Conservation (phyloP, 345 rosid genomes). For the Cardamine resedifolia region DNA sequence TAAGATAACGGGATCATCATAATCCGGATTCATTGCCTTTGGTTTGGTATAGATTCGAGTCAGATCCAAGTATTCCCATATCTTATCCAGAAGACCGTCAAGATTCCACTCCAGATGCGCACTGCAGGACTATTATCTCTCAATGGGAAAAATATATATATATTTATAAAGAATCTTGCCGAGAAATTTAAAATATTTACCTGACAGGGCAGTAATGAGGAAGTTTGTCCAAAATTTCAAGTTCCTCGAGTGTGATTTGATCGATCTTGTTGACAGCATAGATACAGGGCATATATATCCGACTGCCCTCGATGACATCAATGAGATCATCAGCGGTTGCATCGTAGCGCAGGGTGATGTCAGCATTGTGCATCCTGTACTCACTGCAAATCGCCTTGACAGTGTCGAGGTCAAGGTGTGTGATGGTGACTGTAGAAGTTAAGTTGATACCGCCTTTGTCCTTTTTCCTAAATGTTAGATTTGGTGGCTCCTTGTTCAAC, state of each 20-base stretch:
- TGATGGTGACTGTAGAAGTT: constrained; percentile 78
- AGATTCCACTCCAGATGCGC: constrained; percentile 99
- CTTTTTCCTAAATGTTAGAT: constrained; percentile 94
- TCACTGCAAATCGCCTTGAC: constrained; percentile 98
- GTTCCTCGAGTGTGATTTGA: constrained; percentile 92
- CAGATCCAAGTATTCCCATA: constrained; percentile 90
- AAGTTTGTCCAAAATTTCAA: constrained; percentile 93
- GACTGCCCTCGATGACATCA: constrained; percentile 96
- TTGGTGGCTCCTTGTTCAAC: constrained; percentile 98
- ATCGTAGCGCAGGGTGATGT: constrained; percentile 87
- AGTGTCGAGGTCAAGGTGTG: constrained; percentile 91
- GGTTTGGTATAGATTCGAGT: constrained; percentile 96
- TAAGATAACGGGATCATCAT: constrained; percentile 91
- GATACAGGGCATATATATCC: constrained; percentile 98
- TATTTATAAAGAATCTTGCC: neutral
- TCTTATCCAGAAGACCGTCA: constrained; percentile 83
- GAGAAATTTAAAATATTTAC: constrained; percentile 33
- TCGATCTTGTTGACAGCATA: constrained; percentile 94
- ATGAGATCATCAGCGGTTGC: constrained; percentile 99
- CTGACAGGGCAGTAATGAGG: constrained; percentile 99
- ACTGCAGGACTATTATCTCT: constrained; percentile 39
- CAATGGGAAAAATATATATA: neutral
- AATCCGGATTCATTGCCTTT: constrained; percentile 96
- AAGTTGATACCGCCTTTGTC: constrained; percentile 97
- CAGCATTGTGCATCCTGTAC: constrained; percentile 95